phyloP scores from a whole-genome alignment of 768 basidiomycete genomes.

The Lentinus tigrinus region DNA sequence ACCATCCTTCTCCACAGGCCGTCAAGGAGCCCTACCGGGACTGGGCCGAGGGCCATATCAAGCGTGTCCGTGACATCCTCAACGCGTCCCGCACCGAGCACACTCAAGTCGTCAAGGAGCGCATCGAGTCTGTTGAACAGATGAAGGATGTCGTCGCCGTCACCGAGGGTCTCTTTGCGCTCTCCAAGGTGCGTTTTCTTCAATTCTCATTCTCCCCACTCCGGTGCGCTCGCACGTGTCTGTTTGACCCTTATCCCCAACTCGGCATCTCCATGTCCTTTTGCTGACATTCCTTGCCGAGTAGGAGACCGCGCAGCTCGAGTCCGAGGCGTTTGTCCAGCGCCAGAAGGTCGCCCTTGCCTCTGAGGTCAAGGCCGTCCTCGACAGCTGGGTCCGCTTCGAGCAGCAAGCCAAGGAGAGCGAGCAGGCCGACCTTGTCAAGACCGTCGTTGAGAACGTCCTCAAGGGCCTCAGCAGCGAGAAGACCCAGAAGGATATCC shows the following conservation, averaged over 20 bases:
- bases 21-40: conserved; percentile 85
- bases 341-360: conserved; percentile 86
- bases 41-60: conserved; percentile 89
- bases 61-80: conserved; percentile 79
- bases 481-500: conserved; percentile 85
- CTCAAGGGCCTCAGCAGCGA: conserved; percentile 80
- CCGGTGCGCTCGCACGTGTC: not conserved
- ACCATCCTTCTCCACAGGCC: conserved; percentile 40
- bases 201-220: not conserved
- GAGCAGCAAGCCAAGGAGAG: conserved; percentile 96
- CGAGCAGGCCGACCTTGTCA: conserved; percentile 90
- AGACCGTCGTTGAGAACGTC: conserved; percentile 86
- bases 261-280: too few relatives aligned
- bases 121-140: conserved; percentile 87
- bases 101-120: conserved; percentile 89
- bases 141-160: conserved; percentile 95
- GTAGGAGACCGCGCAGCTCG: conserved; percentile 90
- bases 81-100: conserved; percentile 83
- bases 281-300: not conserved
- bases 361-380: conserved; percentile 86
- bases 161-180: conserved; percentile 85
- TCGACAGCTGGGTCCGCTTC: conserved; percentile 97
- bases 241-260: too few relatives aligned
- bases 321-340: conserved; percentile 86
- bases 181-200: conserved; percentile 77